Conservation (phyloP, 345 rosid species). For the Salix dunnii region DNA sequence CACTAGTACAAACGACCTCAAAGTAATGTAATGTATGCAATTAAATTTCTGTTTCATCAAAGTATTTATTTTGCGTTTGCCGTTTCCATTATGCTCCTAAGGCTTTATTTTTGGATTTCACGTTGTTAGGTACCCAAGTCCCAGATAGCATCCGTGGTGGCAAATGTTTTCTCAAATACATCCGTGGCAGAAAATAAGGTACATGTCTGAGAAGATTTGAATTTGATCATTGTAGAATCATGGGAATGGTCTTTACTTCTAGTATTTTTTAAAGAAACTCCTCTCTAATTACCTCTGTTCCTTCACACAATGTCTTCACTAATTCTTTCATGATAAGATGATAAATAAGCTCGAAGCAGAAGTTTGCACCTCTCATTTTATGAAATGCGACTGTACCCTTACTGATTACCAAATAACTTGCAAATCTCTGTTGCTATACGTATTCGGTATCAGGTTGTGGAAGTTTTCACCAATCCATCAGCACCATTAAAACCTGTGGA, state of each 20-base stretch:
- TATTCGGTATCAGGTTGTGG: constrained; percentile 59
- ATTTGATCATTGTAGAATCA: background rate
- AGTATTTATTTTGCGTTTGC: background rate
- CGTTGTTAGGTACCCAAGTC: constrained; percentile 61
- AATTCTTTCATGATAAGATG: background rate
- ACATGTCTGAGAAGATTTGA: background rate
- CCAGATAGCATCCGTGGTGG: constrained; percentile 74
- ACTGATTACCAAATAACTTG: background rate
- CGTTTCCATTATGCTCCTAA: background rate
- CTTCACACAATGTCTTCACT: background rate
- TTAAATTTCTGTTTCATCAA: constrained; percentile 31
- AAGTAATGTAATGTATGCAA: constrained; percentile 99
- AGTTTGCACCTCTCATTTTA: background rate
- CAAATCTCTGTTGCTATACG: background rate
- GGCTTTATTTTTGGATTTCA: constrained; percentile 2
- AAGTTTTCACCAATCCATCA: constrained; percentile 70
- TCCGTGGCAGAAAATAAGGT: constrained; percentile 91
- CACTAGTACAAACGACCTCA: constrained; percentile 58
- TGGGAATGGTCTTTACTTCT: background rate
- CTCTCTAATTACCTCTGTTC: background rate
- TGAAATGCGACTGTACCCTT: background rate
- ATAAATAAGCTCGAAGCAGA: background rate
- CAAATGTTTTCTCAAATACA: constrained; percentile 84
- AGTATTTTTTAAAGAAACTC: background rate
- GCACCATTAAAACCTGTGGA: constrained; percentile 56